Evolutionary conservation across 169 alveolate genomes (phyloP).

Genomic region (Plasmodium blacklocki): DNA sequence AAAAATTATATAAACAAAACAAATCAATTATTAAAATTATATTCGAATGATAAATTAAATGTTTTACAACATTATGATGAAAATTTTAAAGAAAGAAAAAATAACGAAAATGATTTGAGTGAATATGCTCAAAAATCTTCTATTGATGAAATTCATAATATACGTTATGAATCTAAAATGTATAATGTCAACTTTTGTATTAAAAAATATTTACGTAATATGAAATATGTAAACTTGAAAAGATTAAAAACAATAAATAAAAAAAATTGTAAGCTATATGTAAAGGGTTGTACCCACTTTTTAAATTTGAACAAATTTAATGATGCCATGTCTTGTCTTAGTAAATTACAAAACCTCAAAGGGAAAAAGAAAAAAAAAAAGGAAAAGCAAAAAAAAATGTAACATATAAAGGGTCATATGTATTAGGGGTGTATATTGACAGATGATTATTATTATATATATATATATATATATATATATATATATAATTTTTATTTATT

Average conservation of each 20-base stretch:
- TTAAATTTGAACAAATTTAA: constrained; percentile 31
- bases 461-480: background rate
- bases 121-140: background rate
- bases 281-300: constrained; percentile 40
- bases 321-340: constrained; percentile 18
- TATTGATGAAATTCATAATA: constrained; percentile 7
- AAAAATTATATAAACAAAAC: background rate
- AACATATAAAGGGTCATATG: background rate
- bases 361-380: constrained; percentile 4
- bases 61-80: constrained; percentile 18
- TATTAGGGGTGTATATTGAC: background rate
- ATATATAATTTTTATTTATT: background rate
- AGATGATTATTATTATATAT: too few relatives aligned
- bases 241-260: constrained; percentile 50
- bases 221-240: constrained; percentile 59
- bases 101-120: background rate
- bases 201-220: constrained; percentile 42
- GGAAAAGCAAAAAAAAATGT: background rate
- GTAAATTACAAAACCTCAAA: constrained; percentile 21
- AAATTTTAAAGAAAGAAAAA: background rate
- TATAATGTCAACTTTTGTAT: constrained; percentile 54
- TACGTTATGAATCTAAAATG: constrained; percentile 16
- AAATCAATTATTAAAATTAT: constrained; percentile 17
- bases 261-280: constrained; percentile 47
- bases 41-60: constrained; percentile 24